Percentiles rank a stretch among this genome's conserved stretches.
Conservation (phyloP, 768 basidiomycete species). For the Boletellus emodensis region DNA sequence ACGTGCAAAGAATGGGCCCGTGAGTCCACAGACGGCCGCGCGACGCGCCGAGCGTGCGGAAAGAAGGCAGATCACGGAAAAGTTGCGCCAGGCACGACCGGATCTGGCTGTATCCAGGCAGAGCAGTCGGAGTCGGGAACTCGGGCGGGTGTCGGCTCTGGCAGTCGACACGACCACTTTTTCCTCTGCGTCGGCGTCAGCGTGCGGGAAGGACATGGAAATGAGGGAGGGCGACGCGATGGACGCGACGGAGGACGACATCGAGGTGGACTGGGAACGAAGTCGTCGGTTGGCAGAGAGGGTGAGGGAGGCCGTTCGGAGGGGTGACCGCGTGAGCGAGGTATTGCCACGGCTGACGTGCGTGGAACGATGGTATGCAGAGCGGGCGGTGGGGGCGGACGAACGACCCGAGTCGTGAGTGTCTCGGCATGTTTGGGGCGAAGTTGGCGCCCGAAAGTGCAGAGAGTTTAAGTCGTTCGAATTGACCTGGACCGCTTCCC, state of each 20-base stretch:
- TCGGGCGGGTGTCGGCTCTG: neutral
- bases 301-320: conserved; percentile 20
- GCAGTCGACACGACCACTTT: neutral
- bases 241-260: conserved; percentile 5
- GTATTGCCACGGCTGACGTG: conserved; percentile 29
- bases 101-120: conserved; percentile 34
- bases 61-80: conserved; percentile 32
- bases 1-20: neutral
- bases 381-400: no score
- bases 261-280: conserved; percentile 25
- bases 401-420: no score
- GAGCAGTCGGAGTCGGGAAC: conserved; percentile 4
- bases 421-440: no score
- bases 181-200: neutral
- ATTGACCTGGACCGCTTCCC: no score
- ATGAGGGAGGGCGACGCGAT: neutral
- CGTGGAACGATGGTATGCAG: conserved; percentile 15
- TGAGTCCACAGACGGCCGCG: conserved; percentile 18
- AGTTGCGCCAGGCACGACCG: conserved; percentile 42
- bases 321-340: conserved; percentile 15
- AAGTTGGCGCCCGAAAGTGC: no score
- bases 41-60: conserved; percentile 19
- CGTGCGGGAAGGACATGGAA: neutral
- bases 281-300: conserved; percentile 20
- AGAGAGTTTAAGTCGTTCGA: no score